Evolutionary conservation across 2,329 filamentous ascomycete genomes (phyloP).

Genomic region (Aspergillus pseudotamarii): DNA sequence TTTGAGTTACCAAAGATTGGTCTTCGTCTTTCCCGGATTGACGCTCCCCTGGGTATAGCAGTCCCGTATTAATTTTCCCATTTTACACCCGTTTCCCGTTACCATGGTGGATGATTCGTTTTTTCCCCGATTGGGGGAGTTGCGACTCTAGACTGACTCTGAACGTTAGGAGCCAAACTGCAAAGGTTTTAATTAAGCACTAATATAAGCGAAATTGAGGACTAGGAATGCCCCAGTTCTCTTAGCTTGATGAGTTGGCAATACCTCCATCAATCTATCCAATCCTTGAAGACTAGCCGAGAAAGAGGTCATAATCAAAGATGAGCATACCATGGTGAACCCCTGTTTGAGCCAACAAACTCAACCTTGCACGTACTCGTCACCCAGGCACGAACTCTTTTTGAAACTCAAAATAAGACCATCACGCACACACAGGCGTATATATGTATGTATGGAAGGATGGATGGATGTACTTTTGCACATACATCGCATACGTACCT

Average conservation of each 20-base stretch:
- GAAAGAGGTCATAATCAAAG: neutral
- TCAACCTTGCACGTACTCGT: constrained; percentile 14
- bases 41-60: neutral
- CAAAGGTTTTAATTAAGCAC: neutral
- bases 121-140: constrained; percentile 2
- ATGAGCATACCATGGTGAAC: constrained; percentile 5
- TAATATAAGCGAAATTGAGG: neutral
- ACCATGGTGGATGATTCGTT: neutral
- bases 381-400: constrained; percentile 21
- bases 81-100: neutral
- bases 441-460: neutral
- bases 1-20: neutral
- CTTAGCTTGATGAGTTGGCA: constrained; percentile 6
- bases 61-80: neutral
- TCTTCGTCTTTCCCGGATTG: neutral
- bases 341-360: constrained; percentile 9
- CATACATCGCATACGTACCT: neutral
- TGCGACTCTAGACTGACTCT: neutral
- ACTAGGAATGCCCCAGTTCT: neutral
- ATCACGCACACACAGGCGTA: constrained; percentile 1
- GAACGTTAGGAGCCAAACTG: neutral
- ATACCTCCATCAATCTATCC: neutral
- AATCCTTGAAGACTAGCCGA: neutral
- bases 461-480: neutral
- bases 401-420: constrained; percentile 3